A percentile compares a stretch with the other conserved stretches of the same genome.
Evolutionary conservation across 1,284 basidiomycete species (phyloP).

Genomic region (Malassezia brasiliensis): DNA sequence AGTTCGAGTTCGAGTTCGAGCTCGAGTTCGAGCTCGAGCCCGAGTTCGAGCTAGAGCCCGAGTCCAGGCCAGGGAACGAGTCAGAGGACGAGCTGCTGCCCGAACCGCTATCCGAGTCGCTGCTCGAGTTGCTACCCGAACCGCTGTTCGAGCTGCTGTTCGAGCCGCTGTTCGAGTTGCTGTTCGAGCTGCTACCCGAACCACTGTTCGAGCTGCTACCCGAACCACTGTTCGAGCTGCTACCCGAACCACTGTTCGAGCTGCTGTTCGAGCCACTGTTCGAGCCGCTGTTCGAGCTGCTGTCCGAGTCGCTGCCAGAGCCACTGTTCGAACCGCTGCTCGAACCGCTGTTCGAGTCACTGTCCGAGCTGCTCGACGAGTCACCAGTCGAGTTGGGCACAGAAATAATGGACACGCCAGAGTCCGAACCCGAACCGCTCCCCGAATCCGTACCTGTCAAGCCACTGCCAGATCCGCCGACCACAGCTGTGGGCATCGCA

Average conservation of each 20-base stretch:
- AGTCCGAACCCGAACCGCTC: background rate
- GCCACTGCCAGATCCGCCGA: background rate
- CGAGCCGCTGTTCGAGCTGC: background rate
- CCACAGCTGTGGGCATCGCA: background rate
- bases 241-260: background rate
- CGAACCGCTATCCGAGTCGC: background rate
- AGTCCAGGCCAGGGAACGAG: background rate
- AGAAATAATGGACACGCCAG: background rate
- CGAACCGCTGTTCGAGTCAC: constrained; percentile 4
- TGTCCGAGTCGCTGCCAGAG: constrained; percentile 9
- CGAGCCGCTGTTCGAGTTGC: background rate
- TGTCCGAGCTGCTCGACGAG: background rate
- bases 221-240: background rate
- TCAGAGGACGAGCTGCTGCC: constrained; percentile 2
- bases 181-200: background rate
- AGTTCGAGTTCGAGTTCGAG: constrained; percentile 7
- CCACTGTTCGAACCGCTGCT: background rate
- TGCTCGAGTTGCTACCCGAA: background rate
- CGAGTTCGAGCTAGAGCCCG: constrained; percentile 5
- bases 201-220: background rate
- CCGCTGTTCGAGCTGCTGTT: background rate
- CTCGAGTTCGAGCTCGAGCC: constrained; percentile 1
- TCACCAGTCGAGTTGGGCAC: background rate
- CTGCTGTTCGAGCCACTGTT: background rate
- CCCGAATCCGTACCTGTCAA: background rate